These are phyloP conservation scores for Curvularia spicifera DNA, from an alignment of 2,329 filamentous ascomycete genomes.

Conservation along the genomic window DNA sequence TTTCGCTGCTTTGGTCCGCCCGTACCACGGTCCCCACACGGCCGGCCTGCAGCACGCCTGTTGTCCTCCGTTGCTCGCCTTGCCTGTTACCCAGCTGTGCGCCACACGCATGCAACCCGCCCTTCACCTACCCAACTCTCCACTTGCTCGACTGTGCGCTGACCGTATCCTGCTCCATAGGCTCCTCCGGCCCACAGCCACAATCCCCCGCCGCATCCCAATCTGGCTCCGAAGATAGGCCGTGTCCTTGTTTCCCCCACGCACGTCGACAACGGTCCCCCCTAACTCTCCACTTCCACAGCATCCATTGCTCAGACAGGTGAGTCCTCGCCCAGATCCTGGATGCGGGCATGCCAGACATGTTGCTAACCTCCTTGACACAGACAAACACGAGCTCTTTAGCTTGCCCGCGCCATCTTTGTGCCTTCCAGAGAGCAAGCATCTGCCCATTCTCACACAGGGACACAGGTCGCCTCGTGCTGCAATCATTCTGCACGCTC, in stretches of 20 bases:
- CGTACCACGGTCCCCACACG: conserved; percentile 43
- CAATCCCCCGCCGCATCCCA: conserved; percentile 30
- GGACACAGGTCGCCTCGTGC: conserved; percentile 49
- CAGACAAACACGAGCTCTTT: conserved; percentile 39
- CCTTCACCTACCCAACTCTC: conserved; percentile 36
- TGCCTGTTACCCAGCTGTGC: conserved; percentile 40
- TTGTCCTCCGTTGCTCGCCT: conserved; percentile 45
- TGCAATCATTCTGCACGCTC: conserved; percentile 43
- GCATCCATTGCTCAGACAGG: conserved; percentile 31
- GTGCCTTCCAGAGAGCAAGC: conserved; percentile 45
- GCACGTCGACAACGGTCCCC: conserved; percentile 28
- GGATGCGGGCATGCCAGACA: conserved; percentile 25
- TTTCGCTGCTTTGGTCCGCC: conserved; percentile 40
- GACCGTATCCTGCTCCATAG: conserved; percentile 36
- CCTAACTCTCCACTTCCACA: conserved; percentile 16
- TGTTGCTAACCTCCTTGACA: conserved; percentile 38
- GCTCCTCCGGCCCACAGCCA: conserved; percentile 33
- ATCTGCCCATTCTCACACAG: conserved; percentile 41
- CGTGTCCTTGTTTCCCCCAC: conserved; percentile 26
- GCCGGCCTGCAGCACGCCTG: conserved; percentile 41
- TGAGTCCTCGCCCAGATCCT: conserved; percentile 32
- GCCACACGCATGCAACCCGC: conserved; percentile 47
- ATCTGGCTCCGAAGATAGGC: conserved; percentile 30
- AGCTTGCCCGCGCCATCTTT: conserved; percentile 29
- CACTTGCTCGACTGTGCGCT: conserved; percentile 33